Percentiles rank a stretch among this genome's conserved stretches.
Evolutionary conservation across 108 stramenopile genomes (phyloP).

Genomic region (Discostella pseudostelligera): DNA sequence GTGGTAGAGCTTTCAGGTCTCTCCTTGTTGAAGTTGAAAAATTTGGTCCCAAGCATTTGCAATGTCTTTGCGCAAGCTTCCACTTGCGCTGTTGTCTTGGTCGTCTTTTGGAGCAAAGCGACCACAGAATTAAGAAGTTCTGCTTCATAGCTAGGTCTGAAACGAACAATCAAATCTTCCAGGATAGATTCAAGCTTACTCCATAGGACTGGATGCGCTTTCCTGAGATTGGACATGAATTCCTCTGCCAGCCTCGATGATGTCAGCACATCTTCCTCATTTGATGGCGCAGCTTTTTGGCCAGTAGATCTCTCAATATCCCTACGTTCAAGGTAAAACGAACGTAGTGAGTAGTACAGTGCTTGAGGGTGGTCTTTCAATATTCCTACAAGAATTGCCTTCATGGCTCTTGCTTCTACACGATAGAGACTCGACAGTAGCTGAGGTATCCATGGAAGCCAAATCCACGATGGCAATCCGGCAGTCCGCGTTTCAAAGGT

Average conservation of each 20-base stretch:
- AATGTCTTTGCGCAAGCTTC: conserved; percentile 66
- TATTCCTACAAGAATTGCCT: conserved; percentile 59
- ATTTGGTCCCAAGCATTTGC: conserved; percentile 66
- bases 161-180: conserved; percentile 90
- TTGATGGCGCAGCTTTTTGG: conserved; percentile 39
- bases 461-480: conserved; percentile 87
- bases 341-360: conserved; percentile 75
- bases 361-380: conserved; percentile 84
- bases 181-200: conserved; percentile 87
- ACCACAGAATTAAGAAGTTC: conserved; percentile 85
- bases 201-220: conserved; percentile 85
- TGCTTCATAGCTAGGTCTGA: conserved; percentile 88
- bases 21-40: conserved; percentile 66
- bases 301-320: conserved; percentile 75
- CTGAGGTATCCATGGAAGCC: conserved; percentile 94
- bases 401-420: conserved; percentile 62
- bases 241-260: conserved; percentile 68
- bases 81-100: conserved; percentile 47
- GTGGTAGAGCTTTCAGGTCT: conserved; percentile 39
- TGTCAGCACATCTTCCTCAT: conserved; percentile 44
- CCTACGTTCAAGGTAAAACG: conserved; percentile 85
- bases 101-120: conserved; percentile 73
- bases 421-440: conserved; percentile 81
- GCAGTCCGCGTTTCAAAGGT: conserved; percentile 72
- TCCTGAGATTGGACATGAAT: conserved; percentile 82